Base-by-base conservation (phyloP, 2,329 filamentous ascomycete genomes). In the Talaromyces albobiverticillius region DNA sequence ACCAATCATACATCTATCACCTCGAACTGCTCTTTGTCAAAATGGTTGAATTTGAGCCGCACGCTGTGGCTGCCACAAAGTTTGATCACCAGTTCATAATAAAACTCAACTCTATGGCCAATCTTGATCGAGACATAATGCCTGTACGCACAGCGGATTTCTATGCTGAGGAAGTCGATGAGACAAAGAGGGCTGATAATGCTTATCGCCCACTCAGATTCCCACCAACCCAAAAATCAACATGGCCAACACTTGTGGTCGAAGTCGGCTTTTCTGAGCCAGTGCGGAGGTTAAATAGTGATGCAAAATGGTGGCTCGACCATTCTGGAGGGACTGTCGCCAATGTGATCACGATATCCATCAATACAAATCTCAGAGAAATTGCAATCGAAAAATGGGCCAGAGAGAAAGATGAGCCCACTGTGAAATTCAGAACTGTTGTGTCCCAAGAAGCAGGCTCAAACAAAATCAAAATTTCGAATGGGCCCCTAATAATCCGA, bases 241-340 rank as follows among this genome's bases (percentile, higher is more conserved):
- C 4, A 14, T 48, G 46, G 46, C 46, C 46, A 22, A 22, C 46
- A 38, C 11, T 48, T 4, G 29, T 36, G 11, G 18, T 48, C 18
- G 46, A 48, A 25, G 46, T 48, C 20, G 46, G 46, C 13, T 48
- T 48, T 36, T 22, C 46, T 13, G 46, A 48, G 20, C 31, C 46
- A 1, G 11, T 14, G 6, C 46, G 29, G 23, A 48, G 22, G 16
- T 16, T 48, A 11, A 34, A 48, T 8, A 8, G 14, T 22, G 46
- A 48, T 48, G 46, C 31, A 11, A 48, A 14, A 14, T 48, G 46
- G 46, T 48, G 46, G 46, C 14, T 48, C 20, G 34, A 9, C n/a
- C 5, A 11, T 2, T 48, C 46, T 14, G 20, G 13, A 32, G 23
- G 20, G 10, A 9, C 34, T 20, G 46, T 48, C 18, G n/a, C 34